phyloP scores from a whole-genome alignment of 2,329 filamentous ascomycete species.

The Sphaerulina vaccinii region DNA sequence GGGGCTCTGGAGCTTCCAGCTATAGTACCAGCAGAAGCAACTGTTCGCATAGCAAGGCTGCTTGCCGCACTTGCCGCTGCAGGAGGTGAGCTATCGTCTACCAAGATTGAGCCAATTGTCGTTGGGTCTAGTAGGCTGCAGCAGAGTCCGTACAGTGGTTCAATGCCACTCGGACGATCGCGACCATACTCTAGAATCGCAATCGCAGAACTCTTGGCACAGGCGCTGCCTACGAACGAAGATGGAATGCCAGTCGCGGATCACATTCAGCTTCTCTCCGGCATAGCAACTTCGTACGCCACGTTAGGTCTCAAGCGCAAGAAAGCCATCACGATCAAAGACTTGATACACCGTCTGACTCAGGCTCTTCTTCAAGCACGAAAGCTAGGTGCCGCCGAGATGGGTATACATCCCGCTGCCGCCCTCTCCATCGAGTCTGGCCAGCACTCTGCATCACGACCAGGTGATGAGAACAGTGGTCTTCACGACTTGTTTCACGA shows the following conservation, averaged over 20 bases:
- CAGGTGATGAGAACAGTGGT: slow-evolving; percentile 27
- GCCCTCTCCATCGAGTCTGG: slow-evolving; percentile 71
- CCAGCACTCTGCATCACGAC: slow-evolving; percentile 21
- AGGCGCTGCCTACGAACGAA: slow-evolving; percentile 27
- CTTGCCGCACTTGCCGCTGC: slow-evolving; percentile 65
- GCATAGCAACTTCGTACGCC: slow-evolving; percentile 82
- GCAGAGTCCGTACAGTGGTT: not conserved
- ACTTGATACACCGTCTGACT: slow-evolving; percentile 79
- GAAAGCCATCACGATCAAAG: slow-evolving; percentile 84
- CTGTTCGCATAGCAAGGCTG: slow-evolving; percentile 70
- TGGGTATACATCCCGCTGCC: slow-evolving; percentile 90
- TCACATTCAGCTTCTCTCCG: slow-evolving; percentile 71
- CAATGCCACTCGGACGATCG: slow-evolving; percentile 5
- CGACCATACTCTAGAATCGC: slow-evolving; percentile 17
- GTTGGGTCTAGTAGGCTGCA: not conserved
- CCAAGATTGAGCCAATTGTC: slow-evolving; percentile 6
- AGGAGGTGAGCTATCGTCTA: slow-evolving; percentile 56
- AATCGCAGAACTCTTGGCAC: slow-evolving; percentile 27
- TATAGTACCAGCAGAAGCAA: slow-evolving; percentile 68
- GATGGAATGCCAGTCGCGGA: slow-evolving; percentile 39
- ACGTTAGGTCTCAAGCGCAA: slow-evolving; percentile 79
- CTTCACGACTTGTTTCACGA: slow-evolving; percentile 30
- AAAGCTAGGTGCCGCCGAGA: slow-evolving; percentile 90
- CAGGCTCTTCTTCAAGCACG: slow-evolving; percentile 84
- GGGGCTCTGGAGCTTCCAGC: slow-evolving; percentile 66